Percentiles rank a stretch among this genome's conserved stretches.
These are phyloP conservation scores for Sugiyamaella chiloensis DNA, from an alignment of 805 yeast species.

Conservation along the genomic window DNA sequence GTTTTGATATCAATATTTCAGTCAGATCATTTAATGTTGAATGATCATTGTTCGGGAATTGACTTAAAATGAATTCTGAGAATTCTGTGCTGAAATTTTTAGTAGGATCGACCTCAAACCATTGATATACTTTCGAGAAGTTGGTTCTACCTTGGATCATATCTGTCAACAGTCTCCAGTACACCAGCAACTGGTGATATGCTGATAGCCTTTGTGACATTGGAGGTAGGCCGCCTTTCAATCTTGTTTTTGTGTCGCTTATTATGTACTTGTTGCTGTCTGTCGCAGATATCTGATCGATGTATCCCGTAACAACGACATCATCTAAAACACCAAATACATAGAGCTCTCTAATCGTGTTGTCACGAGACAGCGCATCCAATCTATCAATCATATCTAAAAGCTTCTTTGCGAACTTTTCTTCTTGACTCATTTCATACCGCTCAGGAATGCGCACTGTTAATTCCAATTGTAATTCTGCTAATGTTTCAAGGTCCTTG, in stretches of 20 bases:
- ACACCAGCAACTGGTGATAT: slow-evolving; percentile 33
- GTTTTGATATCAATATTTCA: background rate
- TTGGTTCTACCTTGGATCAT: slow-evolving; percentile 3
- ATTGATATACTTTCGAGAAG: slow-evolving; percentile 10
- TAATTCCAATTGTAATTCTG: slow-evolving; percentile 2
- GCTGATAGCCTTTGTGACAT: slow-evolving; percentile 28
- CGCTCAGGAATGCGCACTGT: slow-evolving; percentile 4
- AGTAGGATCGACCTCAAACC: slow-evolving; percentile 11
- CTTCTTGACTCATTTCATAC: slow-evolving; percentile 8
- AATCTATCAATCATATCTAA: slow-evolving; percentile 16
- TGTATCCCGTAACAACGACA: slow-evolving; percentile 27
- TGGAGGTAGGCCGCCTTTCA: slow-evolving; percentile 15
- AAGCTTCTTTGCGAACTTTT: slow-evolving; percentile 24
- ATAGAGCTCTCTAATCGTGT: slow-evolving; percentile 29
- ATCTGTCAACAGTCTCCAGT: slow-evolving; percentile 24
- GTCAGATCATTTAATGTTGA: background rate
- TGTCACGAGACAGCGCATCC: background rate
- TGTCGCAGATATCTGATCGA: slow-evolving; percentile 26
- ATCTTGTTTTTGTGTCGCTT: slow-evolving; percentile 32
- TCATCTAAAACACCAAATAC: slow-evolving; percentile 26
- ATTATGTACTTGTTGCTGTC: slow-evolving; percentile 21
- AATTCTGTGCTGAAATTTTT: slow-evolving; percentile 7
- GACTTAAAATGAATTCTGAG: background rate
- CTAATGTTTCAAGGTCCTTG: slow-evolving; percentile 17
- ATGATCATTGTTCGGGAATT: background rate